Evolutionary conservation across 1,284 basidiomycete species (phyloP).

Genomic region (Sanghuangporus weigelae): DNA sequence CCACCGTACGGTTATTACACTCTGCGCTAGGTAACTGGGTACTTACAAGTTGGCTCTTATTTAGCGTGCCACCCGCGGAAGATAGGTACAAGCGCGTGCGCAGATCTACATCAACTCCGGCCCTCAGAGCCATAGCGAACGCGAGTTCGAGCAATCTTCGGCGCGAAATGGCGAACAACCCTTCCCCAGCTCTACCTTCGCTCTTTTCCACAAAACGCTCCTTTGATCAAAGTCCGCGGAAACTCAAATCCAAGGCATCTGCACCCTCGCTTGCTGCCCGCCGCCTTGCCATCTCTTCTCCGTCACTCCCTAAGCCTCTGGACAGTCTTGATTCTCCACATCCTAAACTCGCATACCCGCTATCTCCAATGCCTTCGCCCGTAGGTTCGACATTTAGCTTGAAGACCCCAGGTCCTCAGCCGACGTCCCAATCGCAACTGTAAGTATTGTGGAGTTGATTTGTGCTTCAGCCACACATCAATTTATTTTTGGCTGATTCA

Average conservation of each 20-base stretch:
- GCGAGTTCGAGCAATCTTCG: not conserved
- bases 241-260: not conserved
- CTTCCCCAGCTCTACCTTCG: not conserved
- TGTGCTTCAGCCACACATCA: not conserved
- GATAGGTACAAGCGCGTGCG: not conserved
- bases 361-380: conserved; percentile 17
- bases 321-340: conserved; percentile 9
- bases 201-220: conserved; percentile 6
- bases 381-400: conserved; percentile 11
- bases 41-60: not conserved
- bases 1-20: not conserved
- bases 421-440: conserved; percentile 6
- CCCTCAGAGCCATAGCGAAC: conserved; percentile 3
- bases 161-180: not conserved
- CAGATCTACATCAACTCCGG: conserved; percentile 12
- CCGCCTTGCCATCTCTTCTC: conserved; percentile 14
- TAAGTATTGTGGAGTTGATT: not conserved
- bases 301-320: conserved; percentile 12
- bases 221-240: not conserved
- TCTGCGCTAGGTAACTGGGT: not conserved
- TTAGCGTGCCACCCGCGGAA: conserved; percentile 4
- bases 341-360: conserved; percentile 16
- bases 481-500: not conserved
- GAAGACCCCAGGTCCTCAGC: conserved; percentile 1
- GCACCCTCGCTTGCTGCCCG: not conserved